Evolutionary conservation across 768 basidiomycete species (phyloP).

Genomic region (Butyriboletus loyo): DNA sequence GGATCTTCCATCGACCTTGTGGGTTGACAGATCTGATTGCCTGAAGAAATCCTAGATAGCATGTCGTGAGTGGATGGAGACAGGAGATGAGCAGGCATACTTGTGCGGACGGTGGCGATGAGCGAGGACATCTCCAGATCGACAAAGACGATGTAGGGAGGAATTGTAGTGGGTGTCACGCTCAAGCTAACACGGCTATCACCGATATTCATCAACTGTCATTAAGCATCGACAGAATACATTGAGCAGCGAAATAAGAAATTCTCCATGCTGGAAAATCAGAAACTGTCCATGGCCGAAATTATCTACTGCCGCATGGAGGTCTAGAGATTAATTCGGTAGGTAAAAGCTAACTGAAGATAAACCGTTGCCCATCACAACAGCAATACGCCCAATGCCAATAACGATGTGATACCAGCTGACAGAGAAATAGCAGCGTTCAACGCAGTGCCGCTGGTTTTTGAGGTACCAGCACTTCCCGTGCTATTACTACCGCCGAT

Average conservation of each 20-base stretch:
- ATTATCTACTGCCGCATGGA: conserved; percentile 20
- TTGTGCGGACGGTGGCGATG: conserved; percentile 43
- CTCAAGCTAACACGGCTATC: conserved; percentile 13
- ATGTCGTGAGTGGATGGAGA: background rate
- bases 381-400: conserved; percentile 11
- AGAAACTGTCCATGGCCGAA: conserved; percentile 11
- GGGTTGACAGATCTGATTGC: conserved; percentile 86
- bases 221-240: background rate
- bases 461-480: conserved; percentile 1
- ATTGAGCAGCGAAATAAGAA: background rate
- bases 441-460: conserved; percentile 5
- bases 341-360: conserved; percentile 7
- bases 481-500: background rate
- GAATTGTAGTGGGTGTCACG: background rate
- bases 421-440: conserved; percentile 16
- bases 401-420: conserved; percentile 7
- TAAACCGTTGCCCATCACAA: conserved; percentile 15
- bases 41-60: conserved; percentile 71
- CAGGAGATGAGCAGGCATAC: conserved; percentile 30
- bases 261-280: conserved; percentile 9
- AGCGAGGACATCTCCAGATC: conserved; percentile 40
- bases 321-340: conserved; percentile 22
- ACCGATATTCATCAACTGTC: background rate
- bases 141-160: background rate
- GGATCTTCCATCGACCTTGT: conserved; percentile 91